These are phyloP conservation scores for Plasmodium coatneyi DNA, from an alignment of 169 alveolate species.

Conservation along the genomic window DNA sequence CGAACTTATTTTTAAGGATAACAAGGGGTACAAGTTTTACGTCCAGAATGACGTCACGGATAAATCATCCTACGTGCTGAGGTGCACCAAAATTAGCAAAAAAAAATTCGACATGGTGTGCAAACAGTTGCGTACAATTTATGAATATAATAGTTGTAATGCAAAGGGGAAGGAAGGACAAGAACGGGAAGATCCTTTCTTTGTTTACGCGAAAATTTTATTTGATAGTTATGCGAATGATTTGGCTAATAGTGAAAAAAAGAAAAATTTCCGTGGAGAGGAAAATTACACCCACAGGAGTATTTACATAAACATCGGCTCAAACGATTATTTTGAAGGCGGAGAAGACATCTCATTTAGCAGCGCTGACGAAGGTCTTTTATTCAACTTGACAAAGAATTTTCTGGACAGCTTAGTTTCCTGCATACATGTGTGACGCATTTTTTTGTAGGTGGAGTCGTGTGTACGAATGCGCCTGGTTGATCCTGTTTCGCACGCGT, in stretches of 20 bases:
- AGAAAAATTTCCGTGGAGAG: not conserved
- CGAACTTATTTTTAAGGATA: conserved; percentile 40
- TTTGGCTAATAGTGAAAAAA: not conserved
- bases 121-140: not conserved
- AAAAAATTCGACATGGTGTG: conserved; percentile 22
- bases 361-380: conserved; percentile 6
- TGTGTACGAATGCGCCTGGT: not conserved
- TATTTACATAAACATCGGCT: conserved; percentile 26
- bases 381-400: conserved; percentile 29
- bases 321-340: conserved; percentile 14
- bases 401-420: conserved; percentile 41
- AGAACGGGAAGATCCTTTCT: not conserved
- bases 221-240: not conserved
- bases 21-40: conserved; percentile 53
- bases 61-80: conserved; percentile 29
- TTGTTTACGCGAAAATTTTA: not conserved
- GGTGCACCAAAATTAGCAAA: conserved; percentile 32
- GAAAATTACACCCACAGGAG: conserved; percentile 24
- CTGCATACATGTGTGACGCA: conserved; percentile 19
- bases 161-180: conserved; percentile 2
- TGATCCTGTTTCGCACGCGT: not conserved
- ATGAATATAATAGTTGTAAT: not conserved
- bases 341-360: not conserved
- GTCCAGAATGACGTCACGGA: conserved; percentile 17
- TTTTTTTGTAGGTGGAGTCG: not conserved